A percentile compares a stretch with the other conserved stretches of the same genome.
Evolutionary conservation across 495 filamentous ascomycete species (phyloP).

Genomic region (Aspergillus affinis): DNA sequence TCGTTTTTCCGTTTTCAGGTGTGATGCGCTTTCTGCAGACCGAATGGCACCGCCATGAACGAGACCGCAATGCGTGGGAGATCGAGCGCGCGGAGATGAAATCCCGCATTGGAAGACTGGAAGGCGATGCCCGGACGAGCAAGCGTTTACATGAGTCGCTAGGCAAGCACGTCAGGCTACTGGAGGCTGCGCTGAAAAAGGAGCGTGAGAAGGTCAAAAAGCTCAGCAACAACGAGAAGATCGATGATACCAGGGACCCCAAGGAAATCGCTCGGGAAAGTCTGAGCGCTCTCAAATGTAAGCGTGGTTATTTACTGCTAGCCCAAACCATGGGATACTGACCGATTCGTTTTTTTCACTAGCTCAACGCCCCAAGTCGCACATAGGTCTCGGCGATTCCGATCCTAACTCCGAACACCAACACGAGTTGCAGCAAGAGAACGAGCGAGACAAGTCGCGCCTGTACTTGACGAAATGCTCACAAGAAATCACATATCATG

Average conservation of each 20-base stretch:
- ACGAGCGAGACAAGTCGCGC: slow-evolving; percentile 51
- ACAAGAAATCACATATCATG: slow-evolving; percentile 55
- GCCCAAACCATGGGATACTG: background rate
- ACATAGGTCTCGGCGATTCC: slow-evolving; percentile 40
- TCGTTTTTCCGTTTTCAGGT: slow-evolving; percentile 49
- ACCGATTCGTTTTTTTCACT: slow-evolving; percentile 2
- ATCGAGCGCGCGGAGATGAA: slow-evolving; percentile 99
- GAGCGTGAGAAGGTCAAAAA: slow-evolving; percentile 58
- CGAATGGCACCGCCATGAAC: slow-evolving; percentile 98
- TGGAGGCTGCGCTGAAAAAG: slow-evolving; percentile 85
- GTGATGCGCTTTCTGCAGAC: slow-evolving; percentile 99
- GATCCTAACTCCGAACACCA: slow-evolving; percentile 54
- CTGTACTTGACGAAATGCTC: slow-evolving; percentile 55
- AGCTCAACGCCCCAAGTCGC: slow-evolving; percentile 43
- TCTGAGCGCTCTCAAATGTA: slow-evolving; percentile 43
- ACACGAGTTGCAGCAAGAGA: slow-evolving; percentile 57
- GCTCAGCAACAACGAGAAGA: slow-evolving; percentile 45
- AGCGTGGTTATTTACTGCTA: background rate
- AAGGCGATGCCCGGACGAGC: slow-evolving; percentile 80
- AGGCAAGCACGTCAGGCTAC: slow-evolving; percentile 83
- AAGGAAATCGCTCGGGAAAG: slow-evolving; percentile 48
- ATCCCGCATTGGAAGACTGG: slow-evolving; percentile 90
- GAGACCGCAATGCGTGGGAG: slow-evolving; percentile 97
- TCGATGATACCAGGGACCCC: slow-evolving; percentile 43
- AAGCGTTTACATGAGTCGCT: slow-evolving; percentile 85